phyloP scores from a whole-genome alignment of 1,139 yeast genomes.

The Lipomyces yarrowii region DNA sequence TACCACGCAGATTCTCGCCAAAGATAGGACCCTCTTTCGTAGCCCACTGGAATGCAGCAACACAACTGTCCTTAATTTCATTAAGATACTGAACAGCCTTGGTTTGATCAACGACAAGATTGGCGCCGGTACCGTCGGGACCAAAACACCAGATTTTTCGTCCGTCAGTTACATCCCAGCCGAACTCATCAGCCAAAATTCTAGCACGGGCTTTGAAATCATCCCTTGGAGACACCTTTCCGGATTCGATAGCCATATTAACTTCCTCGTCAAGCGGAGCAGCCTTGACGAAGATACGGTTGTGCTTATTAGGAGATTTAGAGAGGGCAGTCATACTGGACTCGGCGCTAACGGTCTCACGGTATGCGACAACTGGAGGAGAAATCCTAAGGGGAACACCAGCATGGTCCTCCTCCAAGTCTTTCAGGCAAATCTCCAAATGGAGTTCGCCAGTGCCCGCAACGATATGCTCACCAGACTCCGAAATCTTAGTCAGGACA shows the following conservation, averaged over 20 bases:
- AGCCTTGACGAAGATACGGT: conserved; percentile 98
- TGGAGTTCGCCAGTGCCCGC: conserved; percentile 99
- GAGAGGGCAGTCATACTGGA: conserved; percentile 96
- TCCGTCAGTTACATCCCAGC: conserved; percentile 99
- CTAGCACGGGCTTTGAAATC: conserved; percentile 99
- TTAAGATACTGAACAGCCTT: conserved; percentile 99
- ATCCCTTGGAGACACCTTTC: conserved; percentile 92
- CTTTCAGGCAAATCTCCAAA: conserved; percentile 95
- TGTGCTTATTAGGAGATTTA: conserved; percentile 99
- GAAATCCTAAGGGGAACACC: conserved; percentile 98
- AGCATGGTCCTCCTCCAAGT: conserved; percentile 98
- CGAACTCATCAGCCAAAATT: conserved; percentile 97
- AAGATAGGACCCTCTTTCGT: conserved; percentile 99
- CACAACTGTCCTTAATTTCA: conserved; percentile 99
- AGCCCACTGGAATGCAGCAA: conserved; percentile 99
- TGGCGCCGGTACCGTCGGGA: conserved; percentile 99
- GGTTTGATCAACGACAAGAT: conserved; percentile 98
- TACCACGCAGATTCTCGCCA: conserved; percentile 95
- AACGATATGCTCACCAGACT: conserved; percentile 99
- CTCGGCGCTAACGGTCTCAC: conserved; percentile 95
- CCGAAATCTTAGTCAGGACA: conserved; percentile 83
- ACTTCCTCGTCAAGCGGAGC: conserved; percentile 95
- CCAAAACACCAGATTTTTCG: conserved; percentile 99
- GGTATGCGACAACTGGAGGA: conserved; percentile 97
- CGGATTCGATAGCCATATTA: conserved; percentile 87